Conservation (phyloP, 176 grass and related monocot genomes). For the Carex scoparia region DNA sequence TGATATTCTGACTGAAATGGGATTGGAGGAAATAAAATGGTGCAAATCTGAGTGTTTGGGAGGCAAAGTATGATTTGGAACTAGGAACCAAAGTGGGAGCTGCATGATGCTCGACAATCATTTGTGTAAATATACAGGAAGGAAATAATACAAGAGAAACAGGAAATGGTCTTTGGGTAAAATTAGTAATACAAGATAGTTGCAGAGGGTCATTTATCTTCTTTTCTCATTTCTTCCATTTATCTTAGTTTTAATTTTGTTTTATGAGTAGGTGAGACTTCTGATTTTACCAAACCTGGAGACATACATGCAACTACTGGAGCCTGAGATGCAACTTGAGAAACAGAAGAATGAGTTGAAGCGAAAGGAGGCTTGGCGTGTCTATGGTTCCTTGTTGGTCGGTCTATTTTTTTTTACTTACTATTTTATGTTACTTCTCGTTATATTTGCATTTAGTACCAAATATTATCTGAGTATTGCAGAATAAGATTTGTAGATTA, state of each 20-base stretch:
- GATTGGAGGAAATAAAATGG: not conserved
- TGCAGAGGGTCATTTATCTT: not conserved
- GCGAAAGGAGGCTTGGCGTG: conserved; percentile 94
- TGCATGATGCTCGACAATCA: not conserved
- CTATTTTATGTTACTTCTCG: conserved; percentile 1
- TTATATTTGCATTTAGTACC: not conserved
- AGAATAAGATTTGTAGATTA: not conserved
- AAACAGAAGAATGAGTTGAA: conserved; percentile 95
- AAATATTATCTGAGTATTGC: not conserved
- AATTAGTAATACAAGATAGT: not conserved
- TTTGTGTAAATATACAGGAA: conserved; percentile 11
- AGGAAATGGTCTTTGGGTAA: not conserved
- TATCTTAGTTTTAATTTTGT: conserved; percentile 17
- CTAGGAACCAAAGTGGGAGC: not conserved
- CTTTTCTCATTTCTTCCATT: not conserved
- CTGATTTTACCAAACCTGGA: conserved; percentile 81
- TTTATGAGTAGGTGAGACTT: conserved; percentile 53
- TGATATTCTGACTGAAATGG: not conserved
- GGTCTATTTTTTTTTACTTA: conserved; percentile 10
- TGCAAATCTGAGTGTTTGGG: not conserved
- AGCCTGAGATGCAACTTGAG: conserved; percentile 80
- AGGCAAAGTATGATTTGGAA: not conserved
- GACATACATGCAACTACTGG: conserved; percentile 81
- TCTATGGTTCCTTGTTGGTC: conserved; percentile 79
- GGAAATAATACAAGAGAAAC: not conserved